Conservation (phyloP, 2,329 filamentous ascomycete genomes). For the Stachybotrys chlorohalonatus region DNA sequence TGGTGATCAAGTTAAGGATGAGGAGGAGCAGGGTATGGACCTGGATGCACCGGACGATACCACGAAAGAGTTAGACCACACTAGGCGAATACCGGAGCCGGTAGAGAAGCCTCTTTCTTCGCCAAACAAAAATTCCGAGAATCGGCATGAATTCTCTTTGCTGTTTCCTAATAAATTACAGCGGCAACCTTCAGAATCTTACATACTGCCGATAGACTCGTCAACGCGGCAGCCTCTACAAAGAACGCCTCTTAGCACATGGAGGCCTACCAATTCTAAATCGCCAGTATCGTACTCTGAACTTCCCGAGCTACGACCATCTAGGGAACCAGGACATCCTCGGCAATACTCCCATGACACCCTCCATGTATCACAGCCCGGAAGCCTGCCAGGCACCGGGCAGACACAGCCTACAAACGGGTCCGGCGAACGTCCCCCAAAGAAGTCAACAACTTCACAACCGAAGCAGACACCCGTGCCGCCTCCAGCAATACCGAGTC, state of each 20-base stretch:
- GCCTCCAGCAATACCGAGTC: not conserved
- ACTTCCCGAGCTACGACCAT: not conserved
- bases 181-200: no score
- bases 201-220: no score
- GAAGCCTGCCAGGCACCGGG: not conserved
- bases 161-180: no score
- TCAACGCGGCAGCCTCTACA: no score
- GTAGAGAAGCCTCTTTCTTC: no score
- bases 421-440: not conserved
- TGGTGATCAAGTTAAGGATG: not conserved
- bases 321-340: not conserved
- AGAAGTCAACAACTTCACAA: slow-evolving; percentile 1
- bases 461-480: not conserved
- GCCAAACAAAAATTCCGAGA: no score
- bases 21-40: not conserved
- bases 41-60: no score
- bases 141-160: no score
- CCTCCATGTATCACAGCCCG: not conserved
- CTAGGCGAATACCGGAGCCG: no score
- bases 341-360: not conserved
- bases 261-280: not conserved
- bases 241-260: not conserved
- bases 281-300: not conserved
- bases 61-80: no score
- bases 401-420: not conserved